Evolutionary conservation across 148 eudicot genomes (phyloP).

Genomic region (Cornus suecica): DNA sequence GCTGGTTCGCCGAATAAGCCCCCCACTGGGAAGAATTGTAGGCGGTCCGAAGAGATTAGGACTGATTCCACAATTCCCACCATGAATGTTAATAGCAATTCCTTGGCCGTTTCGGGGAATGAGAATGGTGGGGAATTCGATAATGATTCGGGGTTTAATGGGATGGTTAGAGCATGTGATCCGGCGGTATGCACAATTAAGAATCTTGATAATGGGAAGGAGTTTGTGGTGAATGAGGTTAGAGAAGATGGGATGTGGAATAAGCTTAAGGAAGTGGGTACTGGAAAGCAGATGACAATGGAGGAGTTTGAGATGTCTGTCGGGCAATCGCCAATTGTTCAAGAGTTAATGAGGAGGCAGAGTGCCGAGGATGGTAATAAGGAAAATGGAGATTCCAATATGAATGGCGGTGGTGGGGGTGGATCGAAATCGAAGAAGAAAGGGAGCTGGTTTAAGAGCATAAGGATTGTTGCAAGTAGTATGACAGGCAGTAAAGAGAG

Average conservation of each 20-base stretch:
- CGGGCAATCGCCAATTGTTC: constrained; percentile 94
- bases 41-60: constrained; percentile 30
- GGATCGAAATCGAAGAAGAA: constrained; percentile 67
- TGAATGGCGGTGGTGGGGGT: constrained; percentile 41
- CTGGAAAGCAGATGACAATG: constrained; percentile 90
- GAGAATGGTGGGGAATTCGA: constrained; percentile 21
- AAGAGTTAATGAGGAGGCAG: constrained; percentile 90
- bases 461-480: constrained; percentile 73
- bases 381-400: constrained; percentile 36
- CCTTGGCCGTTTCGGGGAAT: constrained; percentile 3
- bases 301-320: constrained; percentile 90
- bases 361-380: constrained; percentile 63
- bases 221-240: constrained; percentile 92
- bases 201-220: constrained; percentile 86
- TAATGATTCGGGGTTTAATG: constrained; percentile 24
- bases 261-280: constrained; percentile 78
- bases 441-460: constrained; percentile 78
- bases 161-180: constrained; percentile 20
- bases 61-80: constrained; percentile 11
- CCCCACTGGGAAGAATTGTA: constrained; percentile 33
- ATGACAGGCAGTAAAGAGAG: constrained; percentile 66
- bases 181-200: constrained; percentile 62
- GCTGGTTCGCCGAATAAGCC: constrained; percentile 45
- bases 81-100: constrained; percentile 13
- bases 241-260: constrained; percentile 83